Evolutionary conservation across 768 basidiomycete genomes (phyloP).

Genomic region (Mycena capillaripes): DNA sequence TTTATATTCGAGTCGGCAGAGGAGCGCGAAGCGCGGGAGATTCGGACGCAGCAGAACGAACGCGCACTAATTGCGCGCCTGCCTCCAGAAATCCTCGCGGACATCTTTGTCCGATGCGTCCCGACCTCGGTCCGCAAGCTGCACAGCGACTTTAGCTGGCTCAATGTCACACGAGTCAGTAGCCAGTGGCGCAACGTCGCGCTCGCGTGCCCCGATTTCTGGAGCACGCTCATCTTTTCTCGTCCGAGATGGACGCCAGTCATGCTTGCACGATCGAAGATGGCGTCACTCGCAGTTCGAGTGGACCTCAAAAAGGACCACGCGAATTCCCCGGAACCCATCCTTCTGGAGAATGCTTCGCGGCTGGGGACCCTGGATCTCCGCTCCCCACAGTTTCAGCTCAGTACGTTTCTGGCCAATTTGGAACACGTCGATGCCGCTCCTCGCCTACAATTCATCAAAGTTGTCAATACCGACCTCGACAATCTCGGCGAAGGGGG

Average conservation of each 20-base stretch:
- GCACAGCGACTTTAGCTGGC: slow-evolving; percentile 30
- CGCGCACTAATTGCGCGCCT: slow-evolving; percentile 29
- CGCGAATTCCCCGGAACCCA: slow-evolving; percentile 24
- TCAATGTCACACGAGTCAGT: slow-evolving; percentile 29
- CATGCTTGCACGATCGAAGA: slow-evolving; percentile 37
- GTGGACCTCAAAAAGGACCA: slow-evolving; percentile 27
- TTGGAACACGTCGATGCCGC: slow-evolving; percentile 25
- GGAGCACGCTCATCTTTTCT: slow-evolving; percentile 34
- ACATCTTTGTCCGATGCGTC: slow-evolving; percentile 36
- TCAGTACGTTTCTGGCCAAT: slow-evolving; percentile 27
- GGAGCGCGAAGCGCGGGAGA: slow-evolving; percentile 23
- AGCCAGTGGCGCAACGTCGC: slow-evolving; percentile 35
- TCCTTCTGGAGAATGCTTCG: slow-evolving; percentile 21
- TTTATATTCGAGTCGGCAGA: slow-evolving; percentile 7
- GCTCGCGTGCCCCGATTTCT: slow-evolving; percentile 34
- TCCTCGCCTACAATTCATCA: slow-evolving; percentile 19
- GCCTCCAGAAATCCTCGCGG: slow-evolving; percentile 36
- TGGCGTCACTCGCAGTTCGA: slow-evolving; percentile 27
- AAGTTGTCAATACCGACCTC: slow-evolving; percentile 15
- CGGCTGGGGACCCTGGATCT: slow-evolving; percentile 32
- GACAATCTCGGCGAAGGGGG: background rate
- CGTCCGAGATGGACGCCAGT: slow-evolving; percentile 32
- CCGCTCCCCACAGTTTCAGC: background rate
- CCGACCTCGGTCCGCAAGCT: slow-evolving; percentile 16
- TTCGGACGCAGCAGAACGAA: slow-evolving; percentile 17